A percentile compares a stretch with the other conserved stretches of the same genome.
Evolutionary conservation across 352 stramenopile genomes (phyloP).

Genomic region (Elongisporangium senticosum): DNA sequence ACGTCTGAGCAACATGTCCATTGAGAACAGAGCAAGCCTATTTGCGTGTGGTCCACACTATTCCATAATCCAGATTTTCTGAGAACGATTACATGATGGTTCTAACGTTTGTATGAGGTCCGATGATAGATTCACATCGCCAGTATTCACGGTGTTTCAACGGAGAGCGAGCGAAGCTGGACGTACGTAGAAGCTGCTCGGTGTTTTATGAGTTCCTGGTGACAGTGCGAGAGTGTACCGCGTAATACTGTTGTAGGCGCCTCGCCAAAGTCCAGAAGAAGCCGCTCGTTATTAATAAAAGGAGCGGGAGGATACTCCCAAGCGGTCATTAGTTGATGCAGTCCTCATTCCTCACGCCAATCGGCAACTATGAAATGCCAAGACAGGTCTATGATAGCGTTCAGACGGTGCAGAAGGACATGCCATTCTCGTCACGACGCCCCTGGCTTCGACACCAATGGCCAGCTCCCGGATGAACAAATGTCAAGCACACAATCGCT

Average conservation of each 20-base stretch:
- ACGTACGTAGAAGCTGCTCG: too few relatives aligned
- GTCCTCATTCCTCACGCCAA: background rate
- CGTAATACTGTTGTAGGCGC: conserved; percentile 12
- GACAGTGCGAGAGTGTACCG: conserved; percentile 73
- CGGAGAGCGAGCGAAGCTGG: too few relatives aligned
- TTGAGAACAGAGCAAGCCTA: too few relatives aligned
- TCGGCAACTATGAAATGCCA: background rate
- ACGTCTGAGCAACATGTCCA: too few relatives aligned
- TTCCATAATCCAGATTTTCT: too few relatives aligned
- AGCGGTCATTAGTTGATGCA: background rate
- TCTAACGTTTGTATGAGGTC: too few relatives aligned
- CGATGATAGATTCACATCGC: too few relatives aligned
- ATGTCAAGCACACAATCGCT: background rate
- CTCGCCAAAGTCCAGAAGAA: background rate
- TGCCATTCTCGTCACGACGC: background rate
- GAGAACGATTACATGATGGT: too few relatives aligned
- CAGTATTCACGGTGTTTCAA: too few relatives aligned
- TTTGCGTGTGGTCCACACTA: too few relatives aligned
- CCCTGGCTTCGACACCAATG: too few relatives aligned
- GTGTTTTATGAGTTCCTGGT: conserved; percentile 70
- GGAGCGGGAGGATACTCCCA: background rate
- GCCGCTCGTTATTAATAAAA: background rate
- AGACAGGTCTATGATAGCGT: background rate
- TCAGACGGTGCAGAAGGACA: background rate
- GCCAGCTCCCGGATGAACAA: background rate